A percentile compares a stretch with the other conserved stretches of the same genome.
phyloP scores from a whole-genome alignment of 2,329 filamentous ascomycete genomes.

The Fusarium acutatum region DNA sequence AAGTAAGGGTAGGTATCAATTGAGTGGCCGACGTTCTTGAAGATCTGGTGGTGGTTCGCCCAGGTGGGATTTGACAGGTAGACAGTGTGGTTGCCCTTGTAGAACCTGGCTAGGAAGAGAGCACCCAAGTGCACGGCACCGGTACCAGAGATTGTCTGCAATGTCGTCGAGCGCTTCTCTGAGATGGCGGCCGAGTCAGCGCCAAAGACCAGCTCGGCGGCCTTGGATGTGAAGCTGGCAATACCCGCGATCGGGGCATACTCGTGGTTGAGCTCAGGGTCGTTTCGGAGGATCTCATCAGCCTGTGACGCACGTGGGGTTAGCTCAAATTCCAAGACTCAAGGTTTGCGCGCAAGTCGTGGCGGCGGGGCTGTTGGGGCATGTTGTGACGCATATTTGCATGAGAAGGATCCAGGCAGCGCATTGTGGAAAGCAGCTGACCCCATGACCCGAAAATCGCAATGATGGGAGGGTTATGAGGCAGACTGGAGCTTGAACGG shows the following conservation, averaged over 20 bases:
- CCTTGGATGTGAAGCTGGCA: constrained; percentile 83
- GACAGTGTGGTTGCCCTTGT: constrained; percentile 75
- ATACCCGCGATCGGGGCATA: constrained; percentile 97
- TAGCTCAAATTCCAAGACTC: constrained; percentile 28
- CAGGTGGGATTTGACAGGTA: constrained; percentile 97
- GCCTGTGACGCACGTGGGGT: constrained; percentile 66
- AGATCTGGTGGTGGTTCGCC: constrained; percentile 99
- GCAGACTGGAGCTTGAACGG: constrained; percentile 7
- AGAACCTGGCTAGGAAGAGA: constrained; percentile 94
- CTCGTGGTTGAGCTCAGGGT: constrained; percentile 95
- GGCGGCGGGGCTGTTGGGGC: constrained; percentile 23
- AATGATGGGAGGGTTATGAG: constrained; percentile 15
- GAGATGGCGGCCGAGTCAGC: constrained; percentile 79
- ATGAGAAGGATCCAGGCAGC: constrained; percentile 22
- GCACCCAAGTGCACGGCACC: constrained; percentile 93
- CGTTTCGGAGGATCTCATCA: constrained; percentile 86
- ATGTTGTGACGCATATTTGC: constrained; percentile 22
- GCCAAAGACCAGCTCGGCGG: constrained; percentile 89
- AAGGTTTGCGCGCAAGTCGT: constrained; percentile 6
- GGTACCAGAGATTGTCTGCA: constrained; percentile 97
- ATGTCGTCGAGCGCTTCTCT: constrained; percentile 81
- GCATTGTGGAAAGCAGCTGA: constrained; percentile 14
- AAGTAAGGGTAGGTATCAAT: constrained; percentile 94
- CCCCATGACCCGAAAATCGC: constrained; percentile 34
- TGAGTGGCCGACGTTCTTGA: constrained; percentile 84